Evolutionary conservation across 2,329 filamentous ascomycete genomes (phyloP).

Genomic region (Alternaria alternata): DNA sequence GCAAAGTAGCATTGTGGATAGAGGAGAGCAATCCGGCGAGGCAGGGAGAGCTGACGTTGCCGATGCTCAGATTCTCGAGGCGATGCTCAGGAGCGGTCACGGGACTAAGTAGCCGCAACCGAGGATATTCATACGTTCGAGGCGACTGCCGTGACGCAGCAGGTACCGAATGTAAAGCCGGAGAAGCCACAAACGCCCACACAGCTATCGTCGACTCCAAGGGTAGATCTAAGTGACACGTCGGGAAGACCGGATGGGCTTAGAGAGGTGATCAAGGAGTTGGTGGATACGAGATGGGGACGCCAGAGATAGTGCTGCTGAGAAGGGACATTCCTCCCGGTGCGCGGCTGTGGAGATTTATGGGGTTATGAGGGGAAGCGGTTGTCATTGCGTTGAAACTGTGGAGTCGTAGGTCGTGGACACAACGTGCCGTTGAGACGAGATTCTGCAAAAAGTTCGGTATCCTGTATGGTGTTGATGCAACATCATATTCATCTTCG

Average conservation of each 20-base stretch:
- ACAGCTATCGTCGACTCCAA: background rate
- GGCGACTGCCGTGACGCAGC: background rate
- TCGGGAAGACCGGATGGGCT: background rate
- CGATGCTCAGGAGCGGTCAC: conserved; percentile 1
- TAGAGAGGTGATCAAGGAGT: background rate
- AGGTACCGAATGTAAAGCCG: conserved; percentile 3
- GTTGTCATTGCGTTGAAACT: background rate
- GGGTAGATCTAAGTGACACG: background rate
- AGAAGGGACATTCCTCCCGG: background rate
- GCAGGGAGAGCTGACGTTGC: background rate
- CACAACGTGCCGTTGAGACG: background rate
- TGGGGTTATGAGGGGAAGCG: background rate
- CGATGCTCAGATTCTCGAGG: background rate
- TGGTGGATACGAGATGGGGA: background rate
- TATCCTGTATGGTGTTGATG: background rate
- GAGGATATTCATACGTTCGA: conserved; percentile 2
- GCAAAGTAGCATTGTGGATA: background rate
- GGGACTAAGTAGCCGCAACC: conserved; percentile 12
- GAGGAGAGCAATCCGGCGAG: background rate
- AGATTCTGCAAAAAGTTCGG: background rate
- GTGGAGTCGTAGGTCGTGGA: background rate
- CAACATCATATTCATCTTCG: background rate
- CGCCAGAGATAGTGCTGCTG: background rate
- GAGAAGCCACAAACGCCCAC: background rate
- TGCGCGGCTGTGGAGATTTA: background rate